Conservation (phyloP, 75 land plant genomes). For the Larix kaempferi region DNA sequence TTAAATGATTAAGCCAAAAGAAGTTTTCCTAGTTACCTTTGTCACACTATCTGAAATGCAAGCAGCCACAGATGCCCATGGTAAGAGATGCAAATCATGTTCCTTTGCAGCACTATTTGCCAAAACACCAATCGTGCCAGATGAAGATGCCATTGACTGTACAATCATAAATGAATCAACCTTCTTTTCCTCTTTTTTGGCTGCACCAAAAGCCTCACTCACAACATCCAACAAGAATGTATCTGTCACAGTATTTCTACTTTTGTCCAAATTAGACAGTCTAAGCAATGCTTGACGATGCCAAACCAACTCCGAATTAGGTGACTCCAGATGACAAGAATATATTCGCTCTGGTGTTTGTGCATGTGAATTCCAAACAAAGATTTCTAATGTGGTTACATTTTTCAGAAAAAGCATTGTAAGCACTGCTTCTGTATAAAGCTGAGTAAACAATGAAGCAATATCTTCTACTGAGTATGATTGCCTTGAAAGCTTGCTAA, state of each 20-base stretch:
- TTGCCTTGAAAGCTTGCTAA: conserved; percentile 82
- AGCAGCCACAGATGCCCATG: conserved; percentile 95
- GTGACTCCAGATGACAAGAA: conserved; percentile 47
- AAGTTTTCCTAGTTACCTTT: conserved; percentile 39
- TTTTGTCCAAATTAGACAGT: conserved; percentile 41
- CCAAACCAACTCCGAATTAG: conserved; percentile 46
- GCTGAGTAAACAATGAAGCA: conserved; percentile 57
- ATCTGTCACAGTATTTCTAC: conserved; percentile 30
- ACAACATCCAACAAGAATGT: conserved; percentile 58
- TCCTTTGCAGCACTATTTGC: conserved; percentile 71
- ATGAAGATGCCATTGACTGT: conserved; percentile 72
- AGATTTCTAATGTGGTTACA: conserved; percentile 70
- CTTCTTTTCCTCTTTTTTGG: conserved; percentile 15
- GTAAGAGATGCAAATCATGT: conserved; percentile 73
- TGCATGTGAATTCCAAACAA: conserved; percentile 60
- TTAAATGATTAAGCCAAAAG: background rate
- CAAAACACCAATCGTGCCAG: conserved; percentile 71
- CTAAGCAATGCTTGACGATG: conserved; percentile 77
- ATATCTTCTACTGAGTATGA: conserved; percentile 70
- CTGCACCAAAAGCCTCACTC: conserved; percentile 36
- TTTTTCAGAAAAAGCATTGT: conserved; percentile 84
- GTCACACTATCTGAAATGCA: conserved; percentile 43
- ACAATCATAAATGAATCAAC: conserved; percentile 58
- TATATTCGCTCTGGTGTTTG: conserved; percentile 55
- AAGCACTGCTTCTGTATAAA: conserved; percentile 67